These are phyloP conservation scores for Beauveria varroae DNA, from an alignment of 2,329 filamentous ascomycete species.

Conservation along the genomic window DNA sequence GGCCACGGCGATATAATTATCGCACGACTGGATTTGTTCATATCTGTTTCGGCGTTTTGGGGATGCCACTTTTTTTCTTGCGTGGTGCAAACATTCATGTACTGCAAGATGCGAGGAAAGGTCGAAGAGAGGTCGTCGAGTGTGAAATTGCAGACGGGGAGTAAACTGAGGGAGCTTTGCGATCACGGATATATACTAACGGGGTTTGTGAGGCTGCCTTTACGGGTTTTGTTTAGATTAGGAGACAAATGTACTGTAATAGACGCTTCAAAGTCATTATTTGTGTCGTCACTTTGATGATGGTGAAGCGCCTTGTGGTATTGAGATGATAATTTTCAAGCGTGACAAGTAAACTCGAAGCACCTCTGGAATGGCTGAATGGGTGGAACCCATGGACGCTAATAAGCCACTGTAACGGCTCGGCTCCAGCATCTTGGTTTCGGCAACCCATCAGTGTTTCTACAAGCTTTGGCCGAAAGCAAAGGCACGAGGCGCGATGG, in stretches of 20 bases:
- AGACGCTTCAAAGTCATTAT: constrained; percentile 21
- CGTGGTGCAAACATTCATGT: neutral
- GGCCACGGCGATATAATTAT: neutral
- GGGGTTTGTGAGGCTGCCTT: neutral
- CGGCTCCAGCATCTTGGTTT: neutral
- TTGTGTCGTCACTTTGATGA: neutral
- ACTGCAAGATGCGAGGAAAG: neutral
- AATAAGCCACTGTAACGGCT: neutral
- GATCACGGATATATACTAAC: neutral
- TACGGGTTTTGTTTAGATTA: constrained; percentile 24
- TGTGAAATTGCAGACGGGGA: constrained; percentile 1
- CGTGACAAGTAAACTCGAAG: no score
- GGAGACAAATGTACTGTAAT: constrained; percentile 34
- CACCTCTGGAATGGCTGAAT: neutral
- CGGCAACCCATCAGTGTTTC: neutral
- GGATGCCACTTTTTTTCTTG: neutral
- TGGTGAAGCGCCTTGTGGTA: neutral
- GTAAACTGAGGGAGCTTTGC: neutral
- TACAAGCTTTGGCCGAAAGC: neutral
- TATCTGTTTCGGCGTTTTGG: constrained; percentile 19
- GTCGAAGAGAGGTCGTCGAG: neutral
- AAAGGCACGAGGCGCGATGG: constrained; percentile 20
- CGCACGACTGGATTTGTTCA: constrained; percentile 13
- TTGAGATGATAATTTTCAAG: neutral
- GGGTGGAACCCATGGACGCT: constrained; percentile 8